Evolutionary conservation across 495 filamentous ascomycete genomes (phyloP), one percentile per base, ranked within the genome.

Genomic region (Sabuloglossum arenarium): DNA sequence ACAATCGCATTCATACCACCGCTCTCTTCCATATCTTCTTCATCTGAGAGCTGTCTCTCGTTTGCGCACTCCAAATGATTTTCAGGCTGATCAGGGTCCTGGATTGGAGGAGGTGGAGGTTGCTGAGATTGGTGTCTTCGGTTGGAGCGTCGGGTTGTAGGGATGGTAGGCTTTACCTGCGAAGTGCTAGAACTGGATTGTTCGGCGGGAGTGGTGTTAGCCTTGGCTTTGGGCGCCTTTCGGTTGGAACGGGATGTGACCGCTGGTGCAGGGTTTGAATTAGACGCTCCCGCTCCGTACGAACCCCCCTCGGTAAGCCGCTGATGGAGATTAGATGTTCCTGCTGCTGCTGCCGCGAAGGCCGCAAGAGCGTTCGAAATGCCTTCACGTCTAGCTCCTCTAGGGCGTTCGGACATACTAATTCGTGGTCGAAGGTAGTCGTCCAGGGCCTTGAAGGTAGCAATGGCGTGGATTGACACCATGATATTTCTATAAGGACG

Each of bases 381-480:
- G 6, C 77, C 75, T 37, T 93, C 88, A 24, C 86, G 70, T 59
- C 84, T 76, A 27, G 81, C 74, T 9, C 71, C 73, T 53, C 82
- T 77, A 25, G 91, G 85, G 16, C 88, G 79, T 58, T 97, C 90
- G 0, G 85, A 79, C 23, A 94, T 61, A 61, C 73, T 86, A 55
- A 99, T 95, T 55, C 90, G 74, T 1, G 93, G 91, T 54, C 90
- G 80, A 45, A 99, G 73, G 69, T 96, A 99, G 65, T 99, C 93
- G 63, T 97, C 91, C 29, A 99, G 70, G 1, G 91, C 84, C 65
- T 97, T 97, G 69, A 99, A 96, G 0, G 88, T 95, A 9, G 93
- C 90, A 65, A 99, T 97, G 29, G 93, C 93, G 68, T 99, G 93
- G 59, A 99, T 97, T 5, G 88, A 90, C 16, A 99, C 90, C 82